Percentiles rank a stretch among this genome's conserved stretches.
phyloP scores from a whole-genome alignment of 2,329 filamentous ascomycete genomes.

The Nigrospora oryzae region DNA sequence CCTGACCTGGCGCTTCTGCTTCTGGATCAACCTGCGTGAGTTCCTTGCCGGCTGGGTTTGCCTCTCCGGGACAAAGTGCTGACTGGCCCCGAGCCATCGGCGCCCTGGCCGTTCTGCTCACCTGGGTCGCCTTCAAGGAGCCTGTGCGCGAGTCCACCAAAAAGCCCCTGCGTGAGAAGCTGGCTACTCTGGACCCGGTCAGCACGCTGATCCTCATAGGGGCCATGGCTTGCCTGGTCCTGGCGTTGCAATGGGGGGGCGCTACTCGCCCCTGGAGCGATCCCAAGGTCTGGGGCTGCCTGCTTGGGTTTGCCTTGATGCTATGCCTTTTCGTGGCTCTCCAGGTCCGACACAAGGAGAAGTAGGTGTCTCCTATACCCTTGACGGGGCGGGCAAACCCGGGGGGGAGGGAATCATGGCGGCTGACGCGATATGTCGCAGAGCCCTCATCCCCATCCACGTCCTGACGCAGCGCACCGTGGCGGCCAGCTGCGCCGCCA shows the following conservation, averaged over 20 bases:
- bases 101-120: not conserved
- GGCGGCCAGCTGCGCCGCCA: slow-evolving; percentile 4
- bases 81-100: not conserved
- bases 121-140: not conserved
- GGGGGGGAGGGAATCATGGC: no score
- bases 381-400: no score
- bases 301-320: not conserved
- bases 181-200: not conserved
- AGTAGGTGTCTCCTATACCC: not conserved
- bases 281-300: not conserved
- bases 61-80: not conserved
- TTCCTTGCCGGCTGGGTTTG: no score
- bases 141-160: not conserved
- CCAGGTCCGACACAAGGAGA: not conserved
- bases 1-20: slow-evolving; percentile 1
- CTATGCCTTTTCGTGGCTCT: not conserved
- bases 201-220: not conserved
- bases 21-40: slow-evolving; percentile 2
- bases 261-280: not conserved
- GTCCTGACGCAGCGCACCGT: slow-evolving; percentile 4
- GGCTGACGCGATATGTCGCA: not conserved
- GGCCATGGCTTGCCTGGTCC: not conserved
- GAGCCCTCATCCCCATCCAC: not conserved
- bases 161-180: not conserved
- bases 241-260: not conserved